phyloP scores from a whole-genome alignment of 169 alveolate species.

The Plasmodium coatneyi region DNA sequence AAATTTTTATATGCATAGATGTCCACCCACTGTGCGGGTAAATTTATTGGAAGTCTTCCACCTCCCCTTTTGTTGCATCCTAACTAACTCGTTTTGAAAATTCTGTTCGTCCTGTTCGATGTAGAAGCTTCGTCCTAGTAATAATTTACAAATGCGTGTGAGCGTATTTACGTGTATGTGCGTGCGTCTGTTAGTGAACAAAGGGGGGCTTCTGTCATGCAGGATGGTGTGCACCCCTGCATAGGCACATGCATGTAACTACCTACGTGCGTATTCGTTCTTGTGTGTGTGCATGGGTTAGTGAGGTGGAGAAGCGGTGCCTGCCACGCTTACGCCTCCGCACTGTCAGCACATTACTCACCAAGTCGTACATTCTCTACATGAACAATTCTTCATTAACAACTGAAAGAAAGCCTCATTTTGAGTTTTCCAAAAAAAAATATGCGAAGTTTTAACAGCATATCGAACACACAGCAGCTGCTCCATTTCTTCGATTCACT shows the following conservation, averaged over 20 bases:
- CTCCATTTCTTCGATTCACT: constrained; percentile 53
- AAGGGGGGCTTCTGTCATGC: not conserved
- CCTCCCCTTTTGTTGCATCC: not conserved
- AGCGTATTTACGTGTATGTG: not conserved
- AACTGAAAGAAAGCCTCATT: not conserved
- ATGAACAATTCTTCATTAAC: not conserved
- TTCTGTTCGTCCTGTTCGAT: not conserved
- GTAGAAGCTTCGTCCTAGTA: not conserved
- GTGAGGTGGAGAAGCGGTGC: not conserved
- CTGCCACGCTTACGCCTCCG: not conserved
- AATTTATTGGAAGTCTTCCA: not conserved
- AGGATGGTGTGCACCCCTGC: not conserved
- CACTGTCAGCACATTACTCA: not conserved
- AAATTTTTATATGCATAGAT: not conserved
- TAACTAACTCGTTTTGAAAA: not conserved
- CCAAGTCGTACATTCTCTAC: not conserved
- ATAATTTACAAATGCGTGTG: not conserved
- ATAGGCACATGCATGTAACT: not conserved
- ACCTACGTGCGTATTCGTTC: not conserved
- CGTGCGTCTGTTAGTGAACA: not conserved
- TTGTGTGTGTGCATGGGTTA: not conserved
- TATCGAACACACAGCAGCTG: constrained; percentile 27
- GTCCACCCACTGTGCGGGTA: not conserved
- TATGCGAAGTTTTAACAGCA: constrained; percentile 31
- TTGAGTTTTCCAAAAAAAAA: not conserved